phyloP scores from a whole-genome alignment of 768 basidiomycete genomes.

The Trichaptum fuscoviolaceum region DNA sequence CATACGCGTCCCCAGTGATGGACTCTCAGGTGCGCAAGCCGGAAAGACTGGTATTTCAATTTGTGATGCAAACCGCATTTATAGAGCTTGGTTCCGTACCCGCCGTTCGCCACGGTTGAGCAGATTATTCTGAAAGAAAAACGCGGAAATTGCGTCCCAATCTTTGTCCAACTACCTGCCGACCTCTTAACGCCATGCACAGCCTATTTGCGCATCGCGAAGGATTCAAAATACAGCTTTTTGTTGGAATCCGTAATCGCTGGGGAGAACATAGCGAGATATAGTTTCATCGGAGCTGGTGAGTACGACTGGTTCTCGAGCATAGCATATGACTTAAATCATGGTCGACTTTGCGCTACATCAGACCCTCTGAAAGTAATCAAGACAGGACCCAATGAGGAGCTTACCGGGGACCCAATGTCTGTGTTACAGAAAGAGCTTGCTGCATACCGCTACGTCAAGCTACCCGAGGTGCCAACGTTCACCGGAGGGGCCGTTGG shows the following conservation, averaged over 20 bases:
- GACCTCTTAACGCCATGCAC: slow-evolving; percentile 96
- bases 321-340: not conserved
- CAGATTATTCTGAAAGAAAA: slow-evolving; percentile 75
- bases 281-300: slow-evolving; percentile 97
- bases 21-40: slow-evolving; percentile 21
- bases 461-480: slow-evolving; percentile 86
- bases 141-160: slow-evolving; percentile 86
- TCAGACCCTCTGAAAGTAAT: slow-evolving; percentile 91
- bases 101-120: slow-evolving; percentile 71
- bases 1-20: slow-evolving; percentile 7
- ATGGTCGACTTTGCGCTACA: not conserved
- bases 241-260: slow-evolving; percentile 88
- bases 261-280: slow-evolving; percentile 88
- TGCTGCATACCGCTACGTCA: slow-evolving; percentile 80
- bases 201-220: slow-evolving; percentile 89
- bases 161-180: slow-evolving; percentile 89
- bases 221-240: slow-evolving; percentile 92
- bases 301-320: slow-evolving; percentile 19
- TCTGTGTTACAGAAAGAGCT: slow-evolving; percentile 79
- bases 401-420: slow-evolving; percentile 85
- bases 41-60: not conserved
- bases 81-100: slow-evolving; percentile 64
- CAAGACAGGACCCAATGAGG: slow-evolving; percentile 81
- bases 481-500: slow-evolving; percentile 98
- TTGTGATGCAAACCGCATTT: slow-evolving; percentile 3